Base-by-base conservation (phyloP, 345 rosid genomes). In the Camelina sativa region DNA sequence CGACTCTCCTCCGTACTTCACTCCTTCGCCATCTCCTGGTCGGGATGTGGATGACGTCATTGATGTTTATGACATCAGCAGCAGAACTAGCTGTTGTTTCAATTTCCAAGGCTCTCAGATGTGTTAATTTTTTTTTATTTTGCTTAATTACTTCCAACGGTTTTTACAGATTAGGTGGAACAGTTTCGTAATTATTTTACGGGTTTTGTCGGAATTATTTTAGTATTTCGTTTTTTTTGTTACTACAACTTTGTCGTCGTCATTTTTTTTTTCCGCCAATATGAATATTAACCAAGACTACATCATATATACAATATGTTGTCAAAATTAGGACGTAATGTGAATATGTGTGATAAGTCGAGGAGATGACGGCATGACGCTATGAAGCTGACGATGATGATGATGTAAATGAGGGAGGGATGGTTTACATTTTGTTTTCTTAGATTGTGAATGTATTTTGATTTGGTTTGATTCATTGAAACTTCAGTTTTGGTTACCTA, bases 21-120 rank as follows among this genome's bases (percentile, higher is more conserved):
- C 80, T 10, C 80, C 80, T 47, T 71, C 76, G 62, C 80, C 80
- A 1, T 77, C 80, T 77, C 80, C 80, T 50, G 19, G 72, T 71
- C 67, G 76, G 76, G 50, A 57, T 37, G 44, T 40, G 8, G 72
- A 77, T 71, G 76, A 47, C 35, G 67, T 70, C 60, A 56, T 71
- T 15, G 69, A 53, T 62, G 74, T 67, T 1, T 76, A 41, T 75
- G 63, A 67, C 46, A 48, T 60, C 46, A 60, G 38, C 15, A 50
- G 10, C 25, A 19, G 63, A 16, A 28, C 30, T 28, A 6, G 54
- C 16, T 65, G 34, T 37, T 65, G 60, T 65, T 65, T 37, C 35
- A 66, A 37, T 48, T 48, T 66, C 61, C 72, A 57, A 66, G 34
- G 44, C 44, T 25, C 60, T 57, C 60, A 57, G 6, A 65, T 65